A percentile compares a stretch with the other conserved stretches of the same genome.
Conservation (phyloP, 495 filamentous ascomycete genomes). For the Neurospora cerealis region DNA sequence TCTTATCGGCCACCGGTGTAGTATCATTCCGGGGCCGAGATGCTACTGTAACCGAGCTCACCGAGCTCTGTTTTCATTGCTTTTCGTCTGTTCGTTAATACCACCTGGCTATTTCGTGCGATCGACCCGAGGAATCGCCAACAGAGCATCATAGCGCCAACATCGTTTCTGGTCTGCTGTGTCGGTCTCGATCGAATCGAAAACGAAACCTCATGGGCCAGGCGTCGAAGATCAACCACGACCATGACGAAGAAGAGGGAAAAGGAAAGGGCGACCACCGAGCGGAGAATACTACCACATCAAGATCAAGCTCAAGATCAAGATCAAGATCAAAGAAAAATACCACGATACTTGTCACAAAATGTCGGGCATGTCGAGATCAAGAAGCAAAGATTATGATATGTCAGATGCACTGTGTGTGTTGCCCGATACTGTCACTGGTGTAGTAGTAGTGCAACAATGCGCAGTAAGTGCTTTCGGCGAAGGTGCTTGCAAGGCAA, state of each 20-base stretch:
- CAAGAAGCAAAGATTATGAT: background rate
- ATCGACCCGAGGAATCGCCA: background rate
- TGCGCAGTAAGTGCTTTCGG: background rate
- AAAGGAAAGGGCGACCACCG: background rate
- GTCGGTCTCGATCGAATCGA: background rate
- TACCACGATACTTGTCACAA: background rate
- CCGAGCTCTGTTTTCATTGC: background rate
- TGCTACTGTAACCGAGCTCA: background rate
- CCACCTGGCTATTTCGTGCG: background rate
- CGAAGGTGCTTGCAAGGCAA: background rate
- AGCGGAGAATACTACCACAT: background rate
- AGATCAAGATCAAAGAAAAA: background rate
- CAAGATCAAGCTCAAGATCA: background rate
- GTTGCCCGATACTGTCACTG: background rate
- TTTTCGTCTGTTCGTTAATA: background rate
- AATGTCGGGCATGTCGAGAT: background rate
- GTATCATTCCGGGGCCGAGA: background rate
- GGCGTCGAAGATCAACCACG: slow-evolving; percentile 6
- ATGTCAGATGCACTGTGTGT: background rate
- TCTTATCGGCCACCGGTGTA: background rate
- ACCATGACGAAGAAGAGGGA: background rate
- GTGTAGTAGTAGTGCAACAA: background rate
- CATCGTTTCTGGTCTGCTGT: background rate
- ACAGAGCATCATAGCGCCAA: background rate
- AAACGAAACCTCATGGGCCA: background rate